Evolutionary conservation across 441 rosid species (phyloP), one percentile per base, ranked within the genome.

Genomic region (Hypseocharis bilobata): DNA sequence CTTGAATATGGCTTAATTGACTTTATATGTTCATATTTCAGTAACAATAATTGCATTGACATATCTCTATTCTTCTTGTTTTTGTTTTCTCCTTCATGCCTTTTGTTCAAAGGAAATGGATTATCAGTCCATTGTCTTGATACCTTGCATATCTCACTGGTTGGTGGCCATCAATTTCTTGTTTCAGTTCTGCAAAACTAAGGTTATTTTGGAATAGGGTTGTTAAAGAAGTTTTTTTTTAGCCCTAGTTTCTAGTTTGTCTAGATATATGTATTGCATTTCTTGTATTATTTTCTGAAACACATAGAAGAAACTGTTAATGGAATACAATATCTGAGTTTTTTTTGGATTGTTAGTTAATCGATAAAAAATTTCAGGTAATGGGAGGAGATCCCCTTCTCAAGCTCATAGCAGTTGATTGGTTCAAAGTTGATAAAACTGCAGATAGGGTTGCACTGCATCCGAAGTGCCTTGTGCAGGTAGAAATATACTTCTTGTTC

Each of bases 351-450:
- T 8, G 42, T 36, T 45, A 17, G 44, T 4, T 34, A 34, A 40
- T 19, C 0, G 54, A 32, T 69, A 38, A 34, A 36, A 8, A 49
- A 62, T 71, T 65, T 36, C 76, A 94, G 99, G 88, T 91, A 69
- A 81, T 79, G 83, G 99, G 98, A 64, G 93, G 92, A 36, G 88
- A 89, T 66, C 95, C 99, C 27, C 92, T 94, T 79, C 97, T 94
- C 67, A 82, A 83, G 75, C 94, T 94, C 60, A 78, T 94, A 71
- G 88, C 89, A 36, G 96, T 91, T 63, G 98, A 94, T 72, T 94
- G 99, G 99, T 77, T 91, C 38, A 89, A 83, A 79, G 88, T 88
- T 69, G 96, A 94, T 63, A 80, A 78, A 71, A 74, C 87, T 22
- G 63, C 79, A 22, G 97, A 88, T 63, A 79, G 69, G 71, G 72